Evolutionary conservation across 2,329 filamentous ascomycete genomes (phyloP).

Genomic region (Hypoxylon sp.): DNA sequence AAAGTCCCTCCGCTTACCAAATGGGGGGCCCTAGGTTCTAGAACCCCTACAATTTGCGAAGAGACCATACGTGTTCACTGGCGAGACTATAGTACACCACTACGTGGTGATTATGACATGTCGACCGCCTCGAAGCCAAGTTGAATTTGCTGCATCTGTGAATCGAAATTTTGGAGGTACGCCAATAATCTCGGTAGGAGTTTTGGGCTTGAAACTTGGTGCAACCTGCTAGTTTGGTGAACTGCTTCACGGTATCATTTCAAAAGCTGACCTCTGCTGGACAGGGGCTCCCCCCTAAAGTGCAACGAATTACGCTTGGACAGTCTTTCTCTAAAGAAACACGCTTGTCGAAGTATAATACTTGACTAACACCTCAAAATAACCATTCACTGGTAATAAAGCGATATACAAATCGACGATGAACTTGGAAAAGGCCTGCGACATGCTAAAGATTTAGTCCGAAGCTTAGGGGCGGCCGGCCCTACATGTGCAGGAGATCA

Average conservation of each 20-base stretch:
- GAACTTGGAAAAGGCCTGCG: background rate
- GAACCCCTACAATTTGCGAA: background rate
- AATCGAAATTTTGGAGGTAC: conserved; percentile 7
- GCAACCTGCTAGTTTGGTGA: conserved; percentile 16
- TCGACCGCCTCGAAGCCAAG: conserved; percentile 1
- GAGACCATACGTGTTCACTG: background rate
- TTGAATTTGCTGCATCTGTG: background rate
- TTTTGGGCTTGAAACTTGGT: conserved; percentile 13
- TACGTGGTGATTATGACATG: conserved; percentile 17
- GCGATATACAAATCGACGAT: background rate
- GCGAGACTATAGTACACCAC: background rate
- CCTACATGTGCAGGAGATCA: conserved; percentile 8
- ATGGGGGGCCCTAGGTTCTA: background rate
- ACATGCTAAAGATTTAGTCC: conserved; percentile 1
- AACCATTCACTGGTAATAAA: background rate
- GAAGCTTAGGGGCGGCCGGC: background rate
- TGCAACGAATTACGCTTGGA: background rate
- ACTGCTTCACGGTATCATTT: conserved; percentile 24
- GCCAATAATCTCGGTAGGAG: conserved; percentile 3
- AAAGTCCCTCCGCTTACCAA: conserved; percentile 9
- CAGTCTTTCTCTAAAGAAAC: background rate
- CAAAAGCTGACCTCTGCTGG: conserved; percentile 16
- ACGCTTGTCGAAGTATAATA: background rate
- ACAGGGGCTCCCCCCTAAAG: conserved; percentile 22
- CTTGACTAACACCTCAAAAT: background rate